phyloP scores from a whole-genome alignment of 2,329 filamentous ascomycete genomes.

The Talaromyces sp. region DNA sequence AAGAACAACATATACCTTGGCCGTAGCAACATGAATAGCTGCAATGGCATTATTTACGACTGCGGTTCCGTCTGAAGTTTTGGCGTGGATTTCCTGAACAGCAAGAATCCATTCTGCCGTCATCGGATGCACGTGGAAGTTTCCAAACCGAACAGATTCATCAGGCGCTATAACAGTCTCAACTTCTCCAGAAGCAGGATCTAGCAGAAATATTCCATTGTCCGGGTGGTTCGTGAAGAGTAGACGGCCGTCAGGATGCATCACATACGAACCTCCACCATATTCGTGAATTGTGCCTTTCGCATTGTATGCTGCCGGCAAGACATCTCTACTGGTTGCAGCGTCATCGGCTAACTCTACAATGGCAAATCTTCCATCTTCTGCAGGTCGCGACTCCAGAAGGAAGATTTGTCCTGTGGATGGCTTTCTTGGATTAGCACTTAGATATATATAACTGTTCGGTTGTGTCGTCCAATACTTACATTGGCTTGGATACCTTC shows the following conservation, averaged over 20 bases:
- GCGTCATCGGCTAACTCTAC: constrained; percentile 29
- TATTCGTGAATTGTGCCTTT: constrained; percentile 50
- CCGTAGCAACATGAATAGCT: constrained; percentile 21
- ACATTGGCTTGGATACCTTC: constrained; percentile 5
- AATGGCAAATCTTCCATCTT: constrained; percentile 43
- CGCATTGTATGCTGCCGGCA: constrained; percentile 42
- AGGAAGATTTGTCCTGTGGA: constrained; percentile 3
- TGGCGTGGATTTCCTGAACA: constrained; percentile 25
- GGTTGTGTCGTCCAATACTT: neutral
- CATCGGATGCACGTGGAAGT: constrained; percentile 41
- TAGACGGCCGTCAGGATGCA: constrained; percentile 33
- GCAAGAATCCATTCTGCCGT: constrained; percentile 43
- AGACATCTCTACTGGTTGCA: constrained; percentile 30
- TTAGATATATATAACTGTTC: neutral
- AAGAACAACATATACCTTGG: constrained; percentile 28
- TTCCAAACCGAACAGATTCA: constrained; percentile 38
- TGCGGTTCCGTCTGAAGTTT: neutral
- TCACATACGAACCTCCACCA: constrained; percentile 42
- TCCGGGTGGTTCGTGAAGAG: constrained; percentile 44
- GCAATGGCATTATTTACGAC: constrained; percentile 17
- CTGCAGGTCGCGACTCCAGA: constrained; percentile 30
- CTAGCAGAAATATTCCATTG: constrained; percentile 40
- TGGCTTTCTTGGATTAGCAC: neutral
- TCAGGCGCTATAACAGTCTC: constrained; percentile 22
- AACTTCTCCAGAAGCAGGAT: constrained; percentile 33